Percentiles rank a stretch among this genome's conserved stretches.
These are phyloP conservation scores for Penicillium italicum DNA, from an alignment of 2,329 filamentous ascomycete species.

Conservation along the genomic window DNA sequence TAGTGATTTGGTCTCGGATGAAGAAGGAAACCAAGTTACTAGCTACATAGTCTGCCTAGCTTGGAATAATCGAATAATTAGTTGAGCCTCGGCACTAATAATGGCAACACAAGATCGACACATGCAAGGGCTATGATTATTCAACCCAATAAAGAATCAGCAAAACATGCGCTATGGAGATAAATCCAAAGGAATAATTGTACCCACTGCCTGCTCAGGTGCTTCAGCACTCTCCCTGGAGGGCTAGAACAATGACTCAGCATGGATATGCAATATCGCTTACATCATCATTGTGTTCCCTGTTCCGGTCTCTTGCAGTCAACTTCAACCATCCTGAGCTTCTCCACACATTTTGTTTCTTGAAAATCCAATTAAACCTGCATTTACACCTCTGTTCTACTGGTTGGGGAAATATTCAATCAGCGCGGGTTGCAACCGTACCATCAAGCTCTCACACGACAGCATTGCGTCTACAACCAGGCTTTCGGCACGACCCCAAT, in stretches of 20 bases:
- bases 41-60: neutral
- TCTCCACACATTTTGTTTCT: neutral
- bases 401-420: no score
- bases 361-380: neutral
- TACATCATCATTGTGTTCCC: constrained; percentile 18
- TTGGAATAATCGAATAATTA: neutral
- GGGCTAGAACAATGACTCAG: constrained; percentile 13
- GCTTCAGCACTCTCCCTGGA: neutral
- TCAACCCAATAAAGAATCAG: neutral
- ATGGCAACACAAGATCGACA: neutral
- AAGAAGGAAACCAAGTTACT: neutral
- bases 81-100: neutral
- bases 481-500: constrained; percentile 6
- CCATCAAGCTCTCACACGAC: constrained; percentile 5
- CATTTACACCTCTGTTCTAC: neutral
- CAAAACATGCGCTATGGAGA: neutral
- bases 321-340: neutral
- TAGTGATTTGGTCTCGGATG: no score
- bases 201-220: neutral
- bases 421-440: neutral
- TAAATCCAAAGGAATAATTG: neutral
- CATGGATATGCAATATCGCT: constrained; percentile 10
- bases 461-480: constrained; percentile 3
- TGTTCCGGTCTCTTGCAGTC: constrained; percentile 1
- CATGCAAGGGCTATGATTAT: neutral